Base-by-base conservation (phyloP, 2,329 filamentous ascomycete genomes). In the Myriosclerotinia duriaeana region DNA sequence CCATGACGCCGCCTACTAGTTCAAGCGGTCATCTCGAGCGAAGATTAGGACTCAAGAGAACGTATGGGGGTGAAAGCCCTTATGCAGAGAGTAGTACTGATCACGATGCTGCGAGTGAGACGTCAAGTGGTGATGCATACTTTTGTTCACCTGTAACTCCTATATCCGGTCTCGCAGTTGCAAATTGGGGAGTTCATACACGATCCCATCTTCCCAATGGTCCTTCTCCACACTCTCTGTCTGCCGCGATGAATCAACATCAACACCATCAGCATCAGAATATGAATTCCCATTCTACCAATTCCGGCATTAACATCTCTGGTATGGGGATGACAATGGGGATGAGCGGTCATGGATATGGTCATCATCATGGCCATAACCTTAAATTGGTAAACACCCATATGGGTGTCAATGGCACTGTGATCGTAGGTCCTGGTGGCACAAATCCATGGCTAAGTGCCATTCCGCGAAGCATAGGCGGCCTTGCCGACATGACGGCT, bases 391-490 rank as follows among this genome's bases (percentile, higher is more conserved):
- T 50, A 14, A 61, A 17, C 12, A 48, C 44, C 5, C 58, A 61
- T 14, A 61, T 50, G 20, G 34, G 44, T 38, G 30, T 61, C 5
- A 40, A 38, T 5, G 34, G 58, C n/a, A 15, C 58, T 1, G 50
- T 61, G 44, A 34, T 40, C 20, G 46, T 61, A 20, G 58, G 44
- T 4, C 44, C 46, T 8, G 36, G 8, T 14, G 69, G 66, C 7
- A 67, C 79, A 2, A 80, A 78, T 66, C 80, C 80, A 5, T 78
- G 78, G 72, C 76, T 82, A 9, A 82, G 79, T 67, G 80, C 80
- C 15, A 78, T 82, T 40, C 81, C 81, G 7, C 77, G 80, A 26
- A 78, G 78, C 26, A 69, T 54, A 53, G 20, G 48, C 3, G 60
- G 60, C 8, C 48, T 63, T 7, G 46, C 36, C n/a, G 60, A 66